Conservation (phyloP, 345 rosid species). For the Nasturtium officinale region DNA sequence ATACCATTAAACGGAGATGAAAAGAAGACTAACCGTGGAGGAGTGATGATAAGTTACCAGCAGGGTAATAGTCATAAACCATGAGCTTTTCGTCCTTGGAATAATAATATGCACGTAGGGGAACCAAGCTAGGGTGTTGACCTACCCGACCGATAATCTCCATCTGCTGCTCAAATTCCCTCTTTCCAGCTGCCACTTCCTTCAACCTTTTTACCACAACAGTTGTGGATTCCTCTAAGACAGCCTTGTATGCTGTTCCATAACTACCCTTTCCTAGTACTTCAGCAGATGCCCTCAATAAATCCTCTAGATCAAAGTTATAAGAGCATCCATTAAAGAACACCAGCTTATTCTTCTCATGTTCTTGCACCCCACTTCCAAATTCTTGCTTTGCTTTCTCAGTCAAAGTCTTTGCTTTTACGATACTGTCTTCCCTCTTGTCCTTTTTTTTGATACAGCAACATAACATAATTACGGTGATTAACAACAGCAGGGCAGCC, state of each 20-base stretch:
- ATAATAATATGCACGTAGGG: constrained; percentile 84
- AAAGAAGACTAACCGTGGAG: constrained; percentile 67
- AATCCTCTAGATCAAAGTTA: constrained; percentile 82
- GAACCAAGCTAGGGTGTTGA: constrained; percentile 68
- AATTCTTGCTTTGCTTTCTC: constrained; percentile 80
- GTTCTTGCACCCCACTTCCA: constrained; percentile 80
- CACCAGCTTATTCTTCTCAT: constrained; percentile 77
- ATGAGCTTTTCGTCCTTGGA: constrained; percentile 90
- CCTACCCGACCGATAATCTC: constrained; percentile 69
- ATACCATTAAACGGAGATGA: neutral
- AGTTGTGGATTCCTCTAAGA: constrained; percentile 74
- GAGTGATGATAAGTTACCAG: constrained; percentile 67
- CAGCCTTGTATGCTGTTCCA: constrained; percentile 88
- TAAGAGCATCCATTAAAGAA: constrained; percentile 81
- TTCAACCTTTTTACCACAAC: constrained; percentile 88
- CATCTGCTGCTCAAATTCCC: constrained; percentile 94
- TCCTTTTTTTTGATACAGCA: constrained; percentile 67
- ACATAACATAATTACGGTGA: constrained; percentile 47
- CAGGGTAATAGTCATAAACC: constrained; percentile 63
- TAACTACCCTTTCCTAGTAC: constrained; percentile 87
- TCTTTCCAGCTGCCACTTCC: constrained; percentile 76
- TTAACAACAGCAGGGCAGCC: constrained; percentile 49
- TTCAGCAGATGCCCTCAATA: constrained; percentile 91
- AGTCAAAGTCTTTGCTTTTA: constrained; percentile 54
- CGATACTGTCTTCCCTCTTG: constrained; percentile 51